phyloP scores from a whole-genome alignment of 768 basidiomycete genomes.

The Clathrus columnatus region DNA sequence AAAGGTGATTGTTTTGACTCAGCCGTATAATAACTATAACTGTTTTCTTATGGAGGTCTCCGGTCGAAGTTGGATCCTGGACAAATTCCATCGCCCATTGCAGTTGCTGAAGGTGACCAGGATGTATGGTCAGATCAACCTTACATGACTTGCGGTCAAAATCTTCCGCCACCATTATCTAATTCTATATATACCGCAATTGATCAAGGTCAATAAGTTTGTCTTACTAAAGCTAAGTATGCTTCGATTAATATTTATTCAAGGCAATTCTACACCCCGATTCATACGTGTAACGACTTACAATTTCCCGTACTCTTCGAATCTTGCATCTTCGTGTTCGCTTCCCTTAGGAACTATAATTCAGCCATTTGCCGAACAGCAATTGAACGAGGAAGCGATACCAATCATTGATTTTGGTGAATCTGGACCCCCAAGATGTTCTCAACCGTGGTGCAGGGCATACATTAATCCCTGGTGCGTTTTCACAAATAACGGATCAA shows the following conservation, averaged over 20 bases:
- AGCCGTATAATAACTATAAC: slow-evolving; percentile 6
- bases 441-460: slow-evolving; percentile 53
- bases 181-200: slow-evolving; percentile 83
- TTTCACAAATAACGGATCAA: slow-evolving; percentile 74
- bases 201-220: slow-evolving; percentile 62
- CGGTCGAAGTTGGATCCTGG: slow-evolving; percentile 75
- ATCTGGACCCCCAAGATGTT: slow-evolving; percentile 76
- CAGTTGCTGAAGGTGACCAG: slow-evolving; percentile 70
- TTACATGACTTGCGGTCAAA: slow-evolving; percentile 53
- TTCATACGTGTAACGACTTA: slow-evolving; percentile 86
- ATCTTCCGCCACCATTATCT: slow-evolving; percentile 64
- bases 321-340: slow-evolving; percentile 70
- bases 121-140: slow-evolving; percentile 65
- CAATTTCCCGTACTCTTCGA: slow-evolving; percentile 73
- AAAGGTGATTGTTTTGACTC: slow-evolving; percentile 32
- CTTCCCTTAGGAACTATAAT: slow-evolving; percentile 80
- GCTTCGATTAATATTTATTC: not conserved
- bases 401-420: slow-evolving; percentile 67
- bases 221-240: not conserved
- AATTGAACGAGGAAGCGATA: slow-evolving; percentile 67
- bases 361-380: slow-evolving; percentile 85
- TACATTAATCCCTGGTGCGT: slow-evolving; percentile 94
- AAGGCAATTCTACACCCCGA: slow-evolving; percentile 87
- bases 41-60: slow-evolving; percentile 40
- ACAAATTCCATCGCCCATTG: slow-evolving; percentile 89